A percentile compares a stretch with the other conserved stretches of the same genome.
phyloP scores from a whole-genome alignment of 2,329 filamentous ascomycete species.

The Ceratocystis ficicola region DNA sequence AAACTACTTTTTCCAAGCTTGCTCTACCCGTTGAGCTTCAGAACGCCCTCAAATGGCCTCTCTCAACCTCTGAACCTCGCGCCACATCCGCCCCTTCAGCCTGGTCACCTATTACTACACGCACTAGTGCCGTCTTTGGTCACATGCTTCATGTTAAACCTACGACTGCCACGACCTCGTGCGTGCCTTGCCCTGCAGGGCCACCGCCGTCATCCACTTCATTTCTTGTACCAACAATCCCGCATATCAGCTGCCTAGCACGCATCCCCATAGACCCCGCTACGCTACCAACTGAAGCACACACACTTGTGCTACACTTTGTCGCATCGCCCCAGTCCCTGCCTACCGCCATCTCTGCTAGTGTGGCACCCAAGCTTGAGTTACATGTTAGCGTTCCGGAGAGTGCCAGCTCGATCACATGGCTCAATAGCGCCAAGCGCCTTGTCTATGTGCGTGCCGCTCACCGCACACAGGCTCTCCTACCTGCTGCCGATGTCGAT shows the following conservation, averaged over 20 bases:
- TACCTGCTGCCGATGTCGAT: constrained; percentile 34
- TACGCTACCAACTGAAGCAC: neutral
- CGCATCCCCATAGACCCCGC: constrained; percentile 28
- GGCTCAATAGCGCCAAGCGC: constrained; percentile 27
- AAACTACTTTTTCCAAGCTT: neutral
- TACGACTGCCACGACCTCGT: constrained; percentile 7
- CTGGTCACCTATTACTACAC: constrained; percentile 19
- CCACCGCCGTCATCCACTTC: neutral
- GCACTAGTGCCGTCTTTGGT: constrained; percentile 39
- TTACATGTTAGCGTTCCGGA: constrained; percentile 22
- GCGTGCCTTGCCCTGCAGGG: neutral
- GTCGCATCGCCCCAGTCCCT: constrained; percentile 19
- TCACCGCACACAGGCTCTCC: constrained; percentile 31
- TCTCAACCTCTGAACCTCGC: neutral
- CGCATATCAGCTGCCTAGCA: constrained; percentile 37
- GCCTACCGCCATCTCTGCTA: constrained; percentile 17
- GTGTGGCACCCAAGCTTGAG: constrained; percentile 22
- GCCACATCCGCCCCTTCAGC: neutral
- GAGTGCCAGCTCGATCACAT: constrained; percentile 21
- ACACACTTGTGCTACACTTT: constrained; percentile 17
- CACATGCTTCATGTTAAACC: constrained; percentile 35
- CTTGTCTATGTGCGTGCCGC: constrained; percentile 33
- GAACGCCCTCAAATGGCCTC: constrained; percentile 19
- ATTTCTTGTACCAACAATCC: constrained; percentile 36
- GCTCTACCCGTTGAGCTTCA: constrained; percentile 9